Base-by-base conservation (phyloP, 129 eudicot genomes). In the Artemisia tridentata region DNA sequence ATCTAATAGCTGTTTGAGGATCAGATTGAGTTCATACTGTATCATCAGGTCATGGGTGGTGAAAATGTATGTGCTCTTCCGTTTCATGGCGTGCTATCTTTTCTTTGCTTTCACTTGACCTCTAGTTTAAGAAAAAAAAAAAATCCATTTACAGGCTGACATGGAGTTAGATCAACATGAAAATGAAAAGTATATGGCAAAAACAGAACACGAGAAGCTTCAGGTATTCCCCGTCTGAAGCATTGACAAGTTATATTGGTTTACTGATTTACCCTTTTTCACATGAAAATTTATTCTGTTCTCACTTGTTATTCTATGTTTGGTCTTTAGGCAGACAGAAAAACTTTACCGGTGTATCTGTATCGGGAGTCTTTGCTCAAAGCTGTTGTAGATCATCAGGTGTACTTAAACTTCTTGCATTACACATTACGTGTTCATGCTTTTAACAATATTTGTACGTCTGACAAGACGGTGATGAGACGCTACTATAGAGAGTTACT, bases 301-400 rank as follows among this genome's bases (percentile, higher is more conserved):
- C 55, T 50, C 55, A 50, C 7, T 50, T 50, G 7, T 17, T 50
- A 50, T 50, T 50, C 55, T 50, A 15, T 50, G 55, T 50, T 15
- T 50, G 7, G 6, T 50, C 17, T 29, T 5, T 7, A 14, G 8
- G 18, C 55, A 50, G 17, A 50, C 2, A 14, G 7, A 50, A 50
- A 50, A 50, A 50, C 55, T 50, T 50, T 50, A 50, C 55, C 55
- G 5, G 84, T 92, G 47, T 92, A 79, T 67, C 84, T 90, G 3
- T 92, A 86, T 74, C 83, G 98, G 53, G 98, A 92, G 5, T 69
- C 84, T 74, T 82, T 92, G 80, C 95, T 89, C 52, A 61, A 87
- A 82, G 98, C 98, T 29, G 77, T 89, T 58, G 70, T 78, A 65
- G 91, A 89, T 20, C 95, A 92, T 82, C 98, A 92, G 98, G 96